Base-by-base conservation (phyloP, 176 grass and related monocot genomes). In the Lolium multiflorum region DNA sequence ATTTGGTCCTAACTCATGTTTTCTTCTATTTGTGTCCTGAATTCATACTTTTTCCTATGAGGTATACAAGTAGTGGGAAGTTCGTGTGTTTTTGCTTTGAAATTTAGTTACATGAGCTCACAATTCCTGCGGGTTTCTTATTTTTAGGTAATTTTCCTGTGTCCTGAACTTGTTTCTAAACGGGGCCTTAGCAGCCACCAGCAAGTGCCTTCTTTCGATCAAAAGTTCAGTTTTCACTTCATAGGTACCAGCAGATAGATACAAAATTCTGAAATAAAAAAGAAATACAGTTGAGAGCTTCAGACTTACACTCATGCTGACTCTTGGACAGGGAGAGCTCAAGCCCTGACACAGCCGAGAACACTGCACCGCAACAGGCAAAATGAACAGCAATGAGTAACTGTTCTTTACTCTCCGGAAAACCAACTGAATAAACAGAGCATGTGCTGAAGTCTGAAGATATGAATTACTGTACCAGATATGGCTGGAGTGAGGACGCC, bases 301-400 rank as follows among this genome's bases (percentile, higher is more conserved):
- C 2, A 81, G 71, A 83, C 92, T 92, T 96, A 99, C 97, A 90
- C 83, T 96, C 94, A 78, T 96, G 97, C 21, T 99, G 94, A 74
- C 82, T 61, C 82, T 62, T 99, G 80, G 97, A 96, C 92, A 99
- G 85, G 78, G 94, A 91, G 65, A 96, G 78, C 80, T 99, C 97
- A 7, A 99, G 94, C 65, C 97, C 97, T 48, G 97, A 99, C 57
- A 99, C 97, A 52, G 97, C 97, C 2, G 97, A 96, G 83, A 99
- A 99, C 47, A 99, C 97, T 99, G 85, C 60, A 93, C 92, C 91
- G 76, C 22, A 70, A 83, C n/a, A 70, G 60, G 35, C 24, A 49
- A 43, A 73, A 75, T n/a, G 17, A 18, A 37, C 9, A 47, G 9
- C 22, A 44, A 20, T 47, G 46, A 83, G 84, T 0, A 78, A 64